Evolutionary conservation across 345 rosid genomes (phyloP), one percentile per base, ranked within the genome.

Genomic region (Bruguiera parviflora): DNA sequence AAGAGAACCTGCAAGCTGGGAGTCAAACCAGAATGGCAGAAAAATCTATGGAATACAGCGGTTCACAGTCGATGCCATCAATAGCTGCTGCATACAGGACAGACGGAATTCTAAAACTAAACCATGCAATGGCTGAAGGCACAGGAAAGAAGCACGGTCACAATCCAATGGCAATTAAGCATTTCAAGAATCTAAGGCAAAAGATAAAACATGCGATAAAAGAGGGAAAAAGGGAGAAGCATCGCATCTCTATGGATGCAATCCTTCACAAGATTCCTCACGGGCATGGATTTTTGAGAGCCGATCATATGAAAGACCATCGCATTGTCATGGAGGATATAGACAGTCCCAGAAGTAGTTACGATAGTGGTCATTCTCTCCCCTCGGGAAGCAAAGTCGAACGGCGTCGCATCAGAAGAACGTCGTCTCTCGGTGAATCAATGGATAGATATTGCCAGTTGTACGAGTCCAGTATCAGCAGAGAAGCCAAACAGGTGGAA

Each of bases 221-320:
- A 25, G 83, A 84, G 77, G 81, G 84, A 78, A 79, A 81, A 75
- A 81, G 79, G 13, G 97, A 93, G 81, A 84, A 82, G 77, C 85
- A 74, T 20, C 73, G 97, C 66, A 88, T 91, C 46, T 71, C 91
- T 37, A 88, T 85, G 96, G 96, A 94, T 71, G 97, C 88, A 20
- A 76, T 91, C 37, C 85, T 91, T 58, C 88, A 91, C 80, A 89
- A 86, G 81, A 79, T 94, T 7, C 99, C 99, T 43, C 85, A 71
- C 0, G 82, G 77, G n/a, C 67, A 84, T 3, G 79, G 76, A 8
- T 80, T 87, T 57, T 84, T 89, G 13, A 80, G 77, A 73, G 89
- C 80, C 13, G 65, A 77, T 25, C 67, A 82, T 53, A 66, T 77
- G 37, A 87, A 76, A 71, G 78, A 75, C 24, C 68, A 27, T 11